Base-by-base conservation (phyloP, 805 yeast species). In the Wickerhamomyces queroliae region DNA sequence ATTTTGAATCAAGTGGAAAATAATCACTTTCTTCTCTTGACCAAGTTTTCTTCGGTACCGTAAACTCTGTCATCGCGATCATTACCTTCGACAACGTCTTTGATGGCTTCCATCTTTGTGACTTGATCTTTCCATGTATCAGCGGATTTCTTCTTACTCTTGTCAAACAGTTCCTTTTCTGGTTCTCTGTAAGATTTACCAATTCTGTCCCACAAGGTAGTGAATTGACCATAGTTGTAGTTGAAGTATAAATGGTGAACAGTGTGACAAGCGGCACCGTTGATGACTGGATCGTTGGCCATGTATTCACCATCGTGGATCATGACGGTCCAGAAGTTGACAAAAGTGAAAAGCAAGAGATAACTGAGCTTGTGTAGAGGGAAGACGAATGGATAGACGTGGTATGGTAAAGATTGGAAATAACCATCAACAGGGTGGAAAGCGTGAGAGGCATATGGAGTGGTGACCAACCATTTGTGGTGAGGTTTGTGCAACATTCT, bases 401-500 rank as follows among this genome's bases (percentile, higher is more conserved):
- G 99, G 68, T 93, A 93, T 12, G 99, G 96, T 48, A 93, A 59
- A 27, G 95, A 83, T 70, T 93, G 99, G 43, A 78, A 69, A 69
- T 85, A 93, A 29, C 99, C 99, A 55, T 93, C 99, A 38, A 93
- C 84, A 12, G 99, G 98, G 64, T 93, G 96, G 88, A 93, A 93
- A 20, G 98, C 97, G 58, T 90, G 97, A 8, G 96, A 87, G 1
- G 99, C 99, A 66, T 83, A 93, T 33, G 99, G 99, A 9, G 99
- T 91, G 45, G 98, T 91, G 30, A 93, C 96, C 51, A 93, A 79
- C 99, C 99, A 93, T 67, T 93, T 93, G 74, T 93, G 99, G 64
- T 93, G 99, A 11, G 97, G 97, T 68, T 93, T 93, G 70, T 93
- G 99, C 46, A 93, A 68, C 20, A 55, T 62, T 69, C 83, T 90